Evolutionary conservation across 148 eudicot species (phyloP).

Genomic region (Persicaria tinctoria): DNA sequence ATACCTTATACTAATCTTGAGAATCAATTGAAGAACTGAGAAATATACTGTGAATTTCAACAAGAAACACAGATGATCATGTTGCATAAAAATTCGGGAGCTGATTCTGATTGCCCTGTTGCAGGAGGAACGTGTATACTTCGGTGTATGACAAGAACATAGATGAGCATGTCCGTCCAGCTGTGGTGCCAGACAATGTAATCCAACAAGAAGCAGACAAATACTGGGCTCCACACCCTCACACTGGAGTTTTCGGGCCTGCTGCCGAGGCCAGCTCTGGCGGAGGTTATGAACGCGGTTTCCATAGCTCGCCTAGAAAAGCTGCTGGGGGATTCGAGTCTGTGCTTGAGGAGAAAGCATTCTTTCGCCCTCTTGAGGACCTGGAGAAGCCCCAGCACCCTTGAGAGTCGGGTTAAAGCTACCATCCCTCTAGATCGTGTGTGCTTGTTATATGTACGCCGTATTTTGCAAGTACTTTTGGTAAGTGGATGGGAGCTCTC

Average conservation of each 20-base stretch:
- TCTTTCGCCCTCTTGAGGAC: slow-evolving; percentile 85
- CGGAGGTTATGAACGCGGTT: slow-evolving; percentile 19
- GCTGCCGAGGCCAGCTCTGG: slow-evolving; percentile 25
- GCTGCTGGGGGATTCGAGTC: slow-evolving; percentile 31
- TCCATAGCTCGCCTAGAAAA: slow-evolving; percentile 19
- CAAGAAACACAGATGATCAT: not conserved
- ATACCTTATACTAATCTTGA: not conserved
- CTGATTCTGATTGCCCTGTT: not conserved
- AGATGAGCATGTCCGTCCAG: slow-evolving; percentile 59
- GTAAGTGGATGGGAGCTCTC: not conserved
- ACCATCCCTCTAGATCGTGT: not conserved
- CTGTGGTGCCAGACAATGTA: slow-evolving; percentile 66
- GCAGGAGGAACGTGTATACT: slow-evolving; percentile 66
- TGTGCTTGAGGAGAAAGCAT: slow-evolving; percentile 73
- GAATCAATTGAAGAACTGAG: not conserved
- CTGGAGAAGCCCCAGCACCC: slow-evolving; percentile 45
- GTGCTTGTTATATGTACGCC: slow-evolving; percentile 1
- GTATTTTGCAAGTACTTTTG: slow-evolving; percentile 8
- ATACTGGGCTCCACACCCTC: slow-evolving; percentile 89
- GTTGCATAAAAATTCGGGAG: not conserved
- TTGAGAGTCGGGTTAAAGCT: not conserved
- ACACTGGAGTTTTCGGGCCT: slow-evolving; percentile 91
- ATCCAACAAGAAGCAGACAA: slow-evolving; percentile 43
- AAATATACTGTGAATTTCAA: not conserved
- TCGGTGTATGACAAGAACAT: slow-evolving; percentile 83